These are phyloP conservation scores for Microglena sp. DNA, from an alignment of 139 green algal species.

Conservation along the genomic window DNA sequence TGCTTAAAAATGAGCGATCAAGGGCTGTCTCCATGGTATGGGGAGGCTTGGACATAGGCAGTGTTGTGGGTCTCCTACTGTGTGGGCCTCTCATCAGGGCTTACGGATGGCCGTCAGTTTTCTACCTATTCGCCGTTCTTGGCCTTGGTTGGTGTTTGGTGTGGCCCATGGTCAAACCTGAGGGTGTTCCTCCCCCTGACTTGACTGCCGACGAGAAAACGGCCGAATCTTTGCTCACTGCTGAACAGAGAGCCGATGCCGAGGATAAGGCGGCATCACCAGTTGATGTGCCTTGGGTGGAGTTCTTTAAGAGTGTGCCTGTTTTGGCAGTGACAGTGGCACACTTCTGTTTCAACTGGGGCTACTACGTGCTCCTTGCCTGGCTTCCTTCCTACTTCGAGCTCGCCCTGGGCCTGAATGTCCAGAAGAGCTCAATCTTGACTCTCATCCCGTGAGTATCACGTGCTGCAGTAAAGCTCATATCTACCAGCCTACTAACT, in stretches of 20 bases:
- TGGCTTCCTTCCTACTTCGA: slow-evolving; percentile 98
- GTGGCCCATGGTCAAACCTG: slow-evolving; percentile 69
- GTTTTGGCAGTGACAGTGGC: slow-evolving; percentile 89
- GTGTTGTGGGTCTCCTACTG: slow-evolving; percentile 67
- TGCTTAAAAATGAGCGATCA: slow-evolving; percentile 56
- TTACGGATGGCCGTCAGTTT: slow-evolving; percentile 93
- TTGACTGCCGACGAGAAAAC: too few relatives aligned
- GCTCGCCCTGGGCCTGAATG: slow-evolving; percentile 75
- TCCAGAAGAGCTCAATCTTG: slow-evolving; percentile 62
- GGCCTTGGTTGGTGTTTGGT: slow-evolving; percentile 78
- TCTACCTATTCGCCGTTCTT: slow-evolving; percentile 90
- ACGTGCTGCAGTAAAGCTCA: too few relatives aligned
- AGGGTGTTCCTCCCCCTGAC: too few relatives aligned
- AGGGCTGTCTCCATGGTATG: slow-evolving; percentile 84
- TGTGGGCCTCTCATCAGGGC: slow-evolving; percentile 74
- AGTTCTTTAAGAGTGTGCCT: slow-evolving; percentile 62
- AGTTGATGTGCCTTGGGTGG: slow-evolving; percentile 81
- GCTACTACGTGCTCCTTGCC: slow-evolving; percentile 90
- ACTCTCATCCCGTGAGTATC: too few relatives aligned
- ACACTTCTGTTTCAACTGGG: slow-evolving; percentile 98
- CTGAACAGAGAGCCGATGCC: too few relatives aligned
- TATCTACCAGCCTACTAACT: too few relatives aligned
- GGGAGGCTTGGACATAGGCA: slow-evolving; percentile 87
- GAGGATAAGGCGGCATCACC: too few relatives aligned
- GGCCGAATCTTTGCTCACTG: too few relatives aligned